Base-by-base conservation (phyloP, 768 basidiomycete genomes). In the Kwoniella mangroviensis region DNA sequence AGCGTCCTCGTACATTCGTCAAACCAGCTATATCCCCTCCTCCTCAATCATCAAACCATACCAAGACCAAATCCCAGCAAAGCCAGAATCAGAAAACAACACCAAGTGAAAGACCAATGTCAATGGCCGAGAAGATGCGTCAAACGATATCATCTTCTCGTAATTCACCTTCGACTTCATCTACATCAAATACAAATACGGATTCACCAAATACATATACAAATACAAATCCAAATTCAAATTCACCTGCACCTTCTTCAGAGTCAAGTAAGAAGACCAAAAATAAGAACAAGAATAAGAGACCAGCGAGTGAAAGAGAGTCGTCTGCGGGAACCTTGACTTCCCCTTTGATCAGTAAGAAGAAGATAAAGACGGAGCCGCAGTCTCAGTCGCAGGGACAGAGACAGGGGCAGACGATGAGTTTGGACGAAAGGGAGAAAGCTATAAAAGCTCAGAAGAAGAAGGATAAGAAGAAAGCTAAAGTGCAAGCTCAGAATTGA, bases 361-460 rank as follows among this genome's bases (percentile, higher is more conserved):
- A 71, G 45, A 13, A 71, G 45, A 13, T 54, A 21, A 71, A 67
- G 52, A 51, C 45, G 10, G 57, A 65, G 17, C 51, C 17, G 45
- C 51, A 56, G 41, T 40, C 41, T 17, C 51, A 65, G 19, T 5
- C 26, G 53, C 52, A 49, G 40, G 6, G 3, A 6, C 52, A 17
- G 19, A 22, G 7, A 1, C 21, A 53, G 17, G 62, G 22, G 21
- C 42, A 55, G 22, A n/a, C 19, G 13, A 49, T 66, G 65, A 64
- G 56, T 54, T 52, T 75, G 15, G 74, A 75, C 60, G 76, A 71
- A 45, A 66, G 74, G 51, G 72, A 75, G 42, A 71, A 72, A 24
- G 65, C 61, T 65, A 24, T 71, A 19, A 75, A 73, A 56, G 74
- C 74, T 40, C 42, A 67, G 40, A 78, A 72, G 72, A 71, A 72